Evolutionary conservation across 2,329 filamentous ascomycete genomes (phyloP).

Genomic region (Stromatinia cepivora): DNA sequence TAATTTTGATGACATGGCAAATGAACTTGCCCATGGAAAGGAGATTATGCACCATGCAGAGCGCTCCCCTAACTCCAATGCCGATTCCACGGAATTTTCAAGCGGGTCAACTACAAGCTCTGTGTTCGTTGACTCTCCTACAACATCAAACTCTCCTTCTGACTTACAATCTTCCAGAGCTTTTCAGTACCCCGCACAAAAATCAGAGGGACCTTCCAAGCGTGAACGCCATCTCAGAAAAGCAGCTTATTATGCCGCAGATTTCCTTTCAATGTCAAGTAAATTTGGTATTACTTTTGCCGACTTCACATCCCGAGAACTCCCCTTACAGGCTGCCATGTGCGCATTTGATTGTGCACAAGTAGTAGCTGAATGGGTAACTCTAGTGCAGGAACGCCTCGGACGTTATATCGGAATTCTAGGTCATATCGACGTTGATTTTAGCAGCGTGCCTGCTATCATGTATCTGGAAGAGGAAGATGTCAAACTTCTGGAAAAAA

Average conservation of each 20-base stretch:
- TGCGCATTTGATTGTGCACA: conserved; percentile 94
- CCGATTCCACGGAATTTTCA: conserved; percentile 35
- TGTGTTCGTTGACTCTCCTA: conserved; percentile 53
- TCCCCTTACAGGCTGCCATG: conserved; percentile 87
- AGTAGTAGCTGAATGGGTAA: conserved; percentile 91
- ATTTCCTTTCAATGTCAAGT: conserved; percentile 86
- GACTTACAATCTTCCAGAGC: conserved; percentile 35
- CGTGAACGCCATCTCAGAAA: conserved; percentile 87
- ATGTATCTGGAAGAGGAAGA: conserved; percentile 94
- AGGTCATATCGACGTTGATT: conserved; percentile 78
- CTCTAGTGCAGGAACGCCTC: conserved; percentile 90
- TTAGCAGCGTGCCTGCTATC: conserved; percentile 77
- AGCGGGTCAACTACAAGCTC: conserved; percentile 45
- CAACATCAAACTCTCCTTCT: conserved; percentile 52
- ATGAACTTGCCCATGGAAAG: conserved; percentile 76
- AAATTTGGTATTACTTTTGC: conserved; percentile 83
- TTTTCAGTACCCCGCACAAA: conserved; percentile 32
- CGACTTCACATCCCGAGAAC: conserved; percentile 77
- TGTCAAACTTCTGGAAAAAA: conserved; percentile 77
- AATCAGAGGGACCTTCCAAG: conserved; percentile 57
- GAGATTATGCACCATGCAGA: conserved; percentile 75
- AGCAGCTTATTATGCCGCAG: conserved; percentile 92
- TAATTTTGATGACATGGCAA: conserved; percentile 88
- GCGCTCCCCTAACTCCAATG: conserved; percentile 53
- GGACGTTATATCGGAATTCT: conserved; percentile 85